These are phyloP conservation scores for Podospora conica DNA, from an alignment of 495 filamentous ascomycete genomes.

Conservation along the genomic window DNA sequence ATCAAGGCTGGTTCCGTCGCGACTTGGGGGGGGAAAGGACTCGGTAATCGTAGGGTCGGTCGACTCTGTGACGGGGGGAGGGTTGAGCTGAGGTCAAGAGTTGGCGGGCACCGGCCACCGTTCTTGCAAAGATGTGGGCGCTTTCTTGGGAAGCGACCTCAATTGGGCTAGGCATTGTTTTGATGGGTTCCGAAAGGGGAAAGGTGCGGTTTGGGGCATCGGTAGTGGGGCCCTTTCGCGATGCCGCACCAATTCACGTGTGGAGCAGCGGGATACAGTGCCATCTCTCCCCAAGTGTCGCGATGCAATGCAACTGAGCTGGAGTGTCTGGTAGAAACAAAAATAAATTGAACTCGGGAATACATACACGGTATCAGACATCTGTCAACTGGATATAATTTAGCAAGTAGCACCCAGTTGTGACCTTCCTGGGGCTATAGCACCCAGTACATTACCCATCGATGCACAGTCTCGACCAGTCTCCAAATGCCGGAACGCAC, in stretches of 20 bases:
- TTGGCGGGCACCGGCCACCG: slow-evolving; percentile 11
- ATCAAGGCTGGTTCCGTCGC: neutral
- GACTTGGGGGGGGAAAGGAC: neutral
- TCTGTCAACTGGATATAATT: neutral
- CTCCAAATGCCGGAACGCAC: neutral
- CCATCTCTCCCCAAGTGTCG: neutral
- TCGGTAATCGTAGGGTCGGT: neutral
- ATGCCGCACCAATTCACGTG: slow-evolving; percentile 28
- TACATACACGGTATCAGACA: neutral
- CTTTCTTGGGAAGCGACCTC: slow-evolving; percentile 10
- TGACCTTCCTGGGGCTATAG: neutral
- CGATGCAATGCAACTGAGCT: slow-evolving; percentile 5
- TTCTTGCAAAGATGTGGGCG: slow-evolving; percentile 25
- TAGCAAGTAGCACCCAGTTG: neutral
- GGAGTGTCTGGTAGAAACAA: too few relatives aligned
- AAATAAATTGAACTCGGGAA: neutral
- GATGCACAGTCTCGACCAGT: neutral
- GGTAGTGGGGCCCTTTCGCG: slow-evolving; percentile 15
- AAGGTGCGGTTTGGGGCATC: slow-evolving; percentile 15
- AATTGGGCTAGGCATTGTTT: slow-evolving; percentile 26
- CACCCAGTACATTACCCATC: neutral
- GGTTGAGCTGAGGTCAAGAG: slow-evolving; percentile 8
- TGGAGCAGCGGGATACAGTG: neutral
- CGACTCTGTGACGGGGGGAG: slow-evolving; percentile 3
- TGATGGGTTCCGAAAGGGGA: slow-evolving; percentile 28